Evolutionary conservation across 495 filamentous ascomycete species (phyloP).

Genomic region (Neurospora cerealis): DNA sequence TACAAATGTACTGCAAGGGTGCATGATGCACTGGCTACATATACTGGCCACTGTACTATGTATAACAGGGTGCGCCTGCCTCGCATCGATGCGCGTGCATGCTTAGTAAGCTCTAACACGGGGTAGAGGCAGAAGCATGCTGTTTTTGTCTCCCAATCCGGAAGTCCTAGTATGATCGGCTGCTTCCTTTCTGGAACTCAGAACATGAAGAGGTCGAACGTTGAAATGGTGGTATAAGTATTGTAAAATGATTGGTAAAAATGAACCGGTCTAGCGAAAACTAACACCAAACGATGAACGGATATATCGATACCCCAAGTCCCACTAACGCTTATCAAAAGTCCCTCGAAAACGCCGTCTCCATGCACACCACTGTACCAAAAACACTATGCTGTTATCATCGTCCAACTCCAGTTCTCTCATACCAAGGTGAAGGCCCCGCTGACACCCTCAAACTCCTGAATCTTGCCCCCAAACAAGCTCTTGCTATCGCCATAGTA

Average conservation of each 20-base stretch:
- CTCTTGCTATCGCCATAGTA: conserved; percentile 83
- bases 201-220: neutral
- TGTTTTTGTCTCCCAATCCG: neutral
- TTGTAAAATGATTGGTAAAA: neutral
- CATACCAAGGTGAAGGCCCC: conserved; percentile 45
- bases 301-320: neutral
- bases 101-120: no score
- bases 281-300: neutral
- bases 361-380: neutral
- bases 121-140: neutral
- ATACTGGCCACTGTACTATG: no score
- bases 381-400: neutral
- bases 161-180: neutral
- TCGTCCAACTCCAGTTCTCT: neutral
- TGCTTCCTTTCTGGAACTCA: neutral
- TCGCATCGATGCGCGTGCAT: no score
- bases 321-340: neutral
- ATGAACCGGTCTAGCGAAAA: neutral
- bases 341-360: neutral
- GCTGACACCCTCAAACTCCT: conserved; percentile 67
- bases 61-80: no score
- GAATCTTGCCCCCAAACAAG: conserved; percentile 49
- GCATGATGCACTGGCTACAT: no score
- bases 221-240: neutral
- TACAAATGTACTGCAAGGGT: no score